phyloP scores from a whole-genome alignment of 495 filamentous ascomycete species.

The Terfezia claveryi region DNA sequence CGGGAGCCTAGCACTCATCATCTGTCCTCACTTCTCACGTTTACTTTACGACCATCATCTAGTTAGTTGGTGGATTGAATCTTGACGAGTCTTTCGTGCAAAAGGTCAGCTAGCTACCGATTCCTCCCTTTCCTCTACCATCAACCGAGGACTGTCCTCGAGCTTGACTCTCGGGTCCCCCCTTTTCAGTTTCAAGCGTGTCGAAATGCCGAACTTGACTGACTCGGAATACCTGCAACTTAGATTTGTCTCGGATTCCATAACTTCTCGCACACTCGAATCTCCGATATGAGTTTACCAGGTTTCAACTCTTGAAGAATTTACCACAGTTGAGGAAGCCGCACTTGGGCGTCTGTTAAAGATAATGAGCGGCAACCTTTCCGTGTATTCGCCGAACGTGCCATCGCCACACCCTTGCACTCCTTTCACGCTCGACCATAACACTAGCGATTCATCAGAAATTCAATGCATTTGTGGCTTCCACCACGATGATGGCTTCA shows the following conservation, averaged over 20 bases:
- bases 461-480: constrained; percentile 96
- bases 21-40: no score
- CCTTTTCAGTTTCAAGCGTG: neutral
- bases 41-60: no score
- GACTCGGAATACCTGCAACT: constrained; percentile 6
- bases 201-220: constrained; percentile 11
- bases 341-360: constrained; percentile 20
- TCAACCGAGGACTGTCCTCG: neutral
- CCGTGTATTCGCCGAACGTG: constrained; percentile 16
- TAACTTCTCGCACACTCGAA: constrained; percentile 6
- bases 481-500: constrained; percentile 86
- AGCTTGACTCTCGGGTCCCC: neutral
- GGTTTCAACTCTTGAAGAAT: constrained; percentile 18
- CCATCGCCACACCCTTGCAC: constrained; percentile 14
- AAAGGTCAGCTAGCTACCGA: neutral
- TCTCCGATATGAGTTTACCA: constrained; percentile 21
- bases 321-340: constrained; percentile 19
- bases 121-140: neutral
- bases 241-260: constrained; percentile 7
- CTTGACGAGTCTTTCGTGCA: no score
- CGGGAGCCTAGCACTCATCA: no score
- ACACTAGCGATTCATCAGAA: constrained; percentile 13
- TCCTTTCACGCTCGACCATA: constrained; percentile 12
- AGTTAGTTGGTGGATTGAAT: no score
- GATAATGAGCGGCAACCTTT: constrained; percentile 22